A percentile compares a stretch with the other conserved stretches of the same genome.
Evolutionary conservation across 371 early-diverging fungal species (phyloP).

Genomic region (Actinomucor elegans): DNA sequence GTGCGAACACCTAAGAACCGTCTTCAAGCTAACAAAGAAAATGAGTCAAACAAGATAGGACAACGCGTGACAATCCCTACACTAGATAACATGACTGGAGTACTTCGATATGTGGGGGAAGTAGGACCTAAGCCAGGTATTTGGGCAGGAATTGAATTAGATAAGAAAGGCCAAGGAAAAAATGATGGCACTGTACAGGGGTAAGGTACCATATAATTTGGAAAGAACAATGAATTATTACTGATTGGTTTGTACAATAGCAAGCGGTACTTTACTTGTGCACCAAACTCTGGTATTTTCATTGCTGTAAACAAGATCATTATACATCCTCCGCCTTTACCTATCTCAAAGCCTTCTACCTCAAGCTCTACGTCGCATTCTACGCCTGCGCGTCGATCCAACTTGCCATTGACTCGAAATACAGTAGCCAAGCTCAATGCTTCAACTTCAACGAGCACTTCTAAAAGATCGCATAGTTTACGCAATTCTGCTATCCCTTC

Average conservation of each 20-base stretch:
- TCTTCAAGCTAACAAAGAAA: background rate
- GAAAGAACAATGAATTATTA: no score
- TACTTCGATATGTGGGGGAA: conserved; percentile 54
- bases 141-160: conserved; percentile 78
- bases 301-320: conserved; percentile 62
- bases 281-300: conserved; percentile 71
- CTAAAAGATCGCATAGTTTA: conserved; percentile 3
- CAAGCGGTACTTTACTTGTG: conserved; percentile 65
- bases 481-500: conserved; percentile 7
- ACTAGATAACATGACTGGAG: conserved; percentile 40
- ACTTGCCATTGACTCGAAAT: conserved; percentile 10
- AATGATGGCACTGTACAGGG: conserved; percentile 78
- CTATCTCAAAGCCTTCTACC: conserved; percentile 1
- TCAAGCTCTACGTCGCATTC: conserved; percentile 2
- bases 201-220: conserved; percentile 36
- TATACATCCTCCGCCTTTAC: conserved; percentile 17
- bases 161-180: conserved; percentile 69
- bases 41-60: conserved; percentile 11
- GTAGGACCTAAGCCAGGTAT: conserved; percentile 44
- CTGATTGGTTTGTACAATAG: no score
- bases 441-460: conserved; percentile 1
- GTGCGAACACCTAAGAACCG: conserved; percentile 8
- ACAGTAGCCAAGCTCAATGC: conserved; percentile 3
- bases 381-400: conserved; percentile 13
- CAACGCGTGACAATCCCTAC: conserved; percentile 25